Conservation (phyloP, 129 eudicot genomes). For the Lonicera japonica region DNA sequence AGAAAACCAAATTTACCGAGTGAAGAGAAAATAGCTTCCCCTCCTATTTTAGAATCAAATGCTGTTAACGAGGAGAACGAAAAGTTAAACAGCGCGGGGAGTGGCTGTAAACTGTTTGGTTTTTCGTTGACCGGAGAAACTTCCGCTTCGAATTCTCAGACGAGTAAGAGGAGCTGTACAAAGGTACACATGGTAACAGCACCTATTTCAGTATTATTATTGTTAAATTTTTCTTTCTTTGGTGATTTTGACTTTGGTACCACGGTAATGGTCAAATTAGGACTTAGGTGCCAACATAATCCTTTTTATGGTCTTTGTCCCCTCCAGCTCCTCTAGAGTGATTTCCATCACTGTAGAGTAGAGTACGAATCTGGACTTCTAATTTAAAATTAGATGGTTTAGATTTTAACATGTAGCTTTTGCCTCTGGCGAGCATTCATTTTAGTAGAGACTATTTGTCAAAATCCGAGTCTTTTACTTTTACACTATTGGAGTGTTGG, state of each 20-base stretch:
- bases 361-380: too few relatives aligned
- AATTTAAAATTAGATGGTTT: too few relatives aligned
- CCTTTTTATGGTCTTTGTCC: neutral
- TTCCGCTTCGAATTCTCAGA: slow-evolving; percentile 34
- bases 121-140: slow-evolving; percentile 47
- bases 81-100: slow-evolving; percentile 34
- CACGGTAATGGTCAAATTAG: too few relatives aligned
- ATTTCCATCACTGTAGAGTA: too few relatives aligned
- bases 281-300: too few relatives aligned
- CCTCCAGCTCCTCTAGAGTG: neutral
- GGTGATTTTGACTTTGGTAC: too few relatives aligned
- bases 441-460: too few relatives aligned
- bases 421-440: too few relatives aligned
- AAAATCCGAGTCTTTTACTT: too few relatives aligned
- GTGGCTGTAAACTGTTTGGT: slow-evolving; percentile 66
- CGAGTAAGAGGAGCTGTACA: slow-evolving; percentile 74
- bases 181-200: slow-evolving; percentile 44
- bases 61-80: slow-evolving; percentile 36
- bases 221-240: neutral
- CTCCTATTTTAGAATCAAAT: slow-evolving; percentile 28
- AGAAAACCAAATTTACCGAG: slow-evolving; percentile 19
- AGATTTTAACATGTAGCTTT: too few relatives aligned
- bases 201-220: neutral
- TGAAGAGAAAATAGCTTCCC: slow-evolving; percentile 27
- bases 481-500: too few relatives aligned